Evolutionary conservation across 495 filamentous ascomycete species (phyloP).

Genomic region (Lasiosphaeriaceae sp.): DNA sequence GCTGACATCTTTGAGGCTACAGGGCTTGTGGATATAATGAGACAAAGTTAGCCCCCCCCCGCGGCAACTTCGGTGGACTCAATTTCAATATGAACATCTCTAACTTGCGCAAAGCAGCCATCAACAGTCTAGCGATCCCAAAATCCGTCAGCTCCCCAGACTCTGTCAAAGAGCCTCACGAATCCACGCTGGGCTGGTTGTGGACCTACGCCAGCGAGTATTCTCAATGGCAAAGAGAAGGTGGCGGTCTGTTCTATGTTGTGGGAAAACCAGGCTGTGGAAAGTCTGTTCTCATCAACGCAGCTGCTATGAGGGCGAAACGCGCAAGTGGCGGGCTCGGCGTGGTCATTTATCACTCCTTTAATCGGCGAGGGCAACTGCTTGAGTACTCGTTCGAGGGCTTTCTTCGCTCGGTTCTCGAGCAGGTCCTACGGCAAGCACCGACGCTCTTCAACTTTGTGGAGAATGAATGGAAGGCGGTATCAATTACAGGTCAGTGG

Average conservation of each 20-base stretch:
- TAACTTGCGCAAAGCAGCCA: neutral
- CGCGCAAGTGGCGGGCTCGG: neutral
- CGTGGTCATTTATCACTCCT: constrained; percentile 7
- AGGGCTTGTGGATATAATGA: neutral
- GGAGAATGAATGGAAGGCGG: constrained; percentile 1
- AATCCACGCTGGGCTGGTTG: constrained; percentile 7
- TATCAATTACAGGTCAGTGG: neutral
- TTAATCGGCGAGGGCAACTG: constrained; percentile 2
- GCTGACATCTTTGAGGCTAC: too few relatives aligned
- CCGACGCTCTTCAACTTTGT: constrained; percentile 5
- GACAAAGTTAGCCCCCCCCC: too few relatives aligned
- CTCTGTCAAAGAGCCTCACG: constrained; percentile 3
- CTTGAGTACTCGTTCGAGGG: constrained; percentile 8
- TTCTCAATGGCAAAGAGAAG: neutral
- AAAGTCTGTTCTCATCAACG: constrained; percentile 12
- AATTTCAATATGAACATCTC: neutral
- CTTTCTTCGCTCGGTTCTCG: constrained; percentile 5
- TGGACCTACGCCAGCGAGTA: constrained; percentile 7
- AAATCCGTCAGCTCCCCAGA: neutral
- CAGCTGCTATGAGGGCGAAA: constrained; percentile 1
- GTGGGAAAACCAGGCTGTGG: constrained; percentile 11
- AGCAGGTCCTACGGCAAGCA: constrained; percentile 2
- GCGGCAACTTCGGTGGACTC: too few relatives aligned
- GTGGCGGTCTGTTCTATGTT: constrained; percentile 4
- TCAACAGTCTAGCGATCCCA: neutral